Percentiles rank a stretch among this genome's conserved stretches.
Evolutionary conservation across 192 early-diverging fungal genomes (phyloP).

Genomic region (Borealophlyctis nickersoniae): DNA sequence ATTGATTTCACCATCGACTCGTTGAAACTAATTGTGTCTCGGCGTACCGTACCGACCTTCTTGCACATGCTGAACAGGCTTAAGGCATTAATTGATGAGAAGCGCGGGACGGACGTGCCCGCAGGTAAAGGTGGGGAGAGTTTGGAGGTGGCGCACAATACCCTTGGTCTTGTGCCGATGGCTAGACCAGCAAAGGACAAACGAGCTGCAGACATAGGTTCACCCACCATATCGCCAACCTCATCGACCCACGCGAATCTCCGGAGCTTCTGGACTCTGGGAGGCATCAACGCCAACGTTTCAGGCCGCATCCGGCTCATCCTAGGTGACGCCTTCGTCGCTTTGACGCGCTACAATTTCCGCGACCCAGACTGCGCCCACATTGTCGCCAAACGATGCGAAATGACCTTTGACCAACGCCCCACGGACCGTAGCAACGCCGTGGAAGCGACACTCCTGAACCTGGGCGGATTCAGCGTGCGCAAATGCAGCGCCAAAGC

Average conservation of each 20-base stretch:
- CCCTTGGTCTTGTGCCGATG: not conserved
- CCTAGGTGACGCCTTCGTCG: slow-evolving; percentile 26
- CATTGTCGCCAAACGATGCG: slow-evolving; percentile 23
- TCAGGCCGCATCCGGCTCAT: slow-evolving; percentile 10
- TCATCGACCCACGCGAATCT: not conserved
- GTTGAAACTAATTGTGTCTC: slow-evolving; percentile 45
- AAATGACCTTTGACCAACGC: not conserved
- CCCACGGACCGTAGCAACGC: not conserved
- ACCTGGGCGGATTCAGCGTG: slow-evolving; percentile 28
- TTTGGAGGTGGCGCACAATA: not conserved
- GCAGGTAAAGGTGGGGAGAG: not conserved
- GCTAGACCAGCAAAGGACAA: not conserved
- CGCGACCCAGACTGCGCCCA: slow-evolving; percentile 48
- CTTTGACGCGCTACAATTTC: slow-evolving; percentile 44
- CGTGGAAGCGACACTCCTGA: slow-evolving; percentile 18
- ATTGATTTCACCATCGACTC: slow-evolving; percentile 31
- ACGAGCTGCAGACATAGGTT: not conserved
- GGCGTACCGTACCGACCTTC: slow-evolving; percentile 59
- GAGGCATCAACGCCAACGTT: slow-evolving; percentile 4
- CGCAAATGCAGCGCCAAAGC: slow-evolving; percentile 39
- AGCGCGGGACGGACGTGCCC: slow-evolving; percentile 31
- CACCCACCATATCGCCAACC: not conserved
- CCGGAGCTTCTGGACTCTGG: not conserved
- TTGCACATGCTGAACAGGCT: slow-evolving; percentile 48
- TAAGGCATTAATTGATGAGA: slow-evolving; percentile 54